These are phyloP conservation scores for Chrysoporthe puriensis DNA, from an alignment of 2,329 filamentous ascomycete genomes.

Conservation along the genomic window DNA sequence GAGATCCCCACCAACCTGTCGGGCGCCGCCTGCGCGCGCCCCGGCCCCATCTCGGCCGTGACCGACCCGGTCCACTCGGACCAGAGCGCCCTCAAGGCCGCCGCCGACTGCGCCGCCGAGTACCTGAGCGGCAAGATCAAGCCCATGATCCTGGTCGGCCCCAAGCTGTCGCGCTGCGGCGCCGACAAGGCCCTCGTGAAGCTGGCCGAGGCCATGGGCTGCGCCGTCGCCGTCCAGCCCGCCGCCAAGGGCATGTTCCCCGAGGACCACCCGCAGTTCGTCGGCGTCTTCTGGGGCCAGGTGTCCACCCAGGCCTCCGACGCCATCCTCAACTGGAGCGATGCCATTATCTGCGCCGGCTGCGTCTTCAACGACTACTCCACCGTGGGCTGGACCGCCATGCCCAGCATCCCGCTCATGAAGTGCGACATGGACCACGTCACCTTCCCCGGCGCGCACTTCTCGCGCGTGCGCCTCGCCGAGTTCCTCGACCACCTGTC, in stretches of 20 bases:
- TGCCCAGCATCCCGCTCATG: slow-evolving; percentile 35
- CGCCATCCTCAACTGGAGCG: slow-evolving; percentile 35
- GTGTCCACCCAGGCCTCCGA: slow-evolving; percentile 35
- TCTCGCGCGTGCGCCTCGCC: slow-evolving; percentile 34
- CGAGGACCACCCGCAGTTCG: slow-evolving; percentile 35
- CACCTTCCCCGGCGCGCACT: slow-evolving; percentile 34
- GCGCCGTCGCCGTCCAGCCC: slow-evolving; percentile 36
- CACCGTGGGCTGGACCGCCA: slow-evolving; percentile 37
- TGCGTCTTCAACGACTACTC: slow-evolving; percentile 36
- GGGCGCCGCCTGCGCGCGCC: slow-evolving; percentile 34
- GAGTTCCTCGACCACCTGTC: slow-evolving; percentile 34
- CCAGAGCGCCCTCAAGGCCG: slow-evolving; percentile 33
- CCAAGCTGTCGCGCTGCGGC: slow-evolving; percentile 32
- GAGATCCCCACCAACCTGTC: slow-evolving; percentile 37
- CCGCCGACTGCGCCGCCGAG: slow-evolving; percentile 32
- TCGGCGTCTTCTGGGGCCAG: slow-evolving; percentile 36
- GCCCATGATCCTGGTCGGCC: slow-evolving; percentile 35
- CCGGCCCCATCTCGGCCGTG: slow-evolving; percentile 35
- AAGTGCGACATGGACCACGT: slow-evolving; percentile 35
- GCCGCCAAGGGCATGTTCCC: slow-evolving; percentile 38
- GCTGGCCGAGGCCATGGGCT: slow-evolving; percentile 36
- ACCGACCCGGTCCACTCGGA: slow-evolving; percentile 31
- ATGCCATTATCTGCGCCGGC: slow-evolving; percentile 35
- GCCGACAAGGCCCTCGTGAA: slow-evolving; percentile 32
- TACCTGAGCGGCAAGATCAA: slow-evolving; percentile 35